A percentile compares a stretch with the other conserved stretches of the same genome.
phyloP scores from a whole-genome alignment of 352 stramenopile genomes.

The Phytophthora ramorum region DNA sequence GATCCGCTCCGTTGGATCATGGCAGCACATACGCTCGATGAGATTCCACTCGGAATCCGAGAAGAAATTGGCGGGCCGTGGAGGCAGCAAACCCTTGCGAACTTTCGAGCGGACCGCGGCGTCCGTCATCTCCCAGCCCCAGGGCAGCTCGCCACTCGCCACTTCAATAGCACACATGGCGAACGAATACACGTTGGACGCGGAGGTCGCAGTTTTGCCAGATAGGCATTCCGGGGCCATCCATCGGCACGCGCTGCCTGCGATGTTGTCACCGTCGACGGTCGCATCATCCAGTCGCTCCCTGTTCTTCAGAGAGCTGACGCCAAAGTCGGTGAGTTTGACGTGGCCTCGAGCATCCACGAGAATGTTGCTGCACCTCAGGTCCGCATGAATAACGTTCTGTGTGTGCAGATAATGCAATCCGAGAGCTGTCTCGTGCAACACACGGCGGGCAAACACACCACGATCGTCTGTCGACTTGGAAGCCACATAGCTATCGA shows the following conservation, averaged over 20 bases:
- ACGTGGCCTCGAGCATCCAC: slow-evolving; percentile 22
- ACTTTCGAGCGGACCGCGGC: slow-evolving; percentile 21
- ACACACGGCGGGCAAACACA: slow-evolving; percentile 14
- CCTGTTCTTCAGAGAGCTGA: slow-evolving; percentile 22
- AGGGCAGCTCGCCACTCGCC: slow-evolving; percentile 34
- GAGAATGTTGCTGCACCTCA: slow-evolving; percentile 41
- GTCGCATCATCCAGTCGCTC: not conserved
- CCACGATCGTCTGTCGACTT: slow-evolving; percentile 9
- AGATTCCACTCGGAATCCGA: slow-evolving; percentile 43
- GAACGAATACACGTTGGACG: slow-evolving; percentile 52
- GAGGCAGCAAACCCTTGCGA: slow-evolving; percentile 27
- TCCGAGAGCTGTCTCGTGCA: slow-evolving; percentile 36
- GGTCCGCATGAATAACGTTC: slow-evolving; percentile 33
- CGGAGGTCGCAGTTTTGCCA: slow-evolving; percentile 19
- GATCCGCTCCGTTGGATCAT: slow-evolving; percentile 21
- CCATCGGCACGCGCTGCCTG: slow-evolving; percentile 19
- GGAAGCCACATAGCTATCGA: slow-evolving; percentile 29
- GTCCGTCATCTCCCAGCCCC: slow-evolving; percentile 25
- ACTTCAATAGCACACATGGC: slow-evolving; percentile 48
- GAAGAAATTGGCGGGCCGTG: slow-evolving; percentile 29
- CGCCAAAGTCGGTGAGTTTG: slow-evolving; percentile 41
- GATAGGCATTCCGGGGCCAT: slow-evolving; percentile 39
- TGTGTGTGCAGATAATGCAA: slow-evolving; percentile 41
- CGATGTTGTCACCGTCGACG: not conserved
- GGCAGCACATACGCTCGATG: slow-evolving; percentile 42